phyloP scores from a whole-genome alignment of 2,329 filamentous ascomycete genomes.

The Colletotrichum graminicola region DNA sequence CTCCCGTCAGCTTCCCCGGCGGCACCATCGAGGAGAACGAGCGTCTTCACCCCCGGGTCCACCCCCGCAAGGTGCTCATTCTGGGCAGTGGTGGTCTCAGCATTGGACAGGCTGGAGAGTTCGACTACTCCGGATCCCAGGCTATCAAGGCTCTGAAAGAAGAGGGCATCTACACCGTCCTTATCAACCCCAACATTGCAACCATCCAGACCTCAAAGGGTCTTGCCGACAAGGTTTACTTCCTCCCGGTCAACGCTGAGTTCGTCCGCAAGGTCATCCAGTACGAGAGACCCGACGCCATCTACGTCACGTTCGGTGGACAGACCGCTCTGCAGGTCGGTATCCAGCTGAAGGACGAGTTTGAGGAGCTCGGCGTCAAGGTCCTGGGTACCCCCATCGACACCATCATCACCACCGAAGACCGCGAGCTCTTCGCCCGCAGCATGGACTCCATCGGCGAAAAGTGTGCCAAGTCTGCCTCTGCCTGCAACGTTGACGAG shows the following conservation, averaged over 20 bases:
- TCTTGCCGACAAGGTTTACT: conserved; percentile 98
- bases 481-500: conserved; percentile 89
- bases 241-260: conserved; percentile 94
- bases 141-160: conserved; percentile 98
- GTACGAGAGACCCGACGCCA: conserved; percentile 93
- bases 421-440: conserved; percentile 95
- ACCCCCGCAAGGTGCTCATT: conserved; percentile 94
- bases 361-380: conserved; percentile 90
- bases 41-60: conserved; percentile 79
- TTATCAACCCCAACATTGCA: conserved; percentile 99
- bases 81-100: conserved; percentile 94
- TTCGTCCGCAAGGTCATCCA: conserved; percentile 98
- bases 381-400: conserved; percentile 97
- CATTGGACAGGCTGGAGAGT: conserved; percentile 98
- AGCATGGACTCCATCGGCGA: conserved; percentile 99
- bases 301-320: conserved; percentile 97
- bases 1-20: conserved; percentile 88
- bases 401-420: conserved; percentile 98
- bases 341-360: conserved; percentile 97
- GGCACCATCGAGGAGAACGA: conserved; percentile 85
- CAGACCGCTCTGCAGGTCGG: conserved; percentile 97
- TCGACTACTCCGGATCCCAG: conserved; percentile 98
- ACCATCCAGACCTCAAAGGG: conserved; percentile 99
- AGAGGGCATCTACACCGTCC: conserved; percentile 96
- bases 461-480: conserved; percentile 97